Evolutionary conservation across 2,329 filamentous ascomycete genomes (phyloP), one percentile per base, ranked within the genome.

Genomic region (Cytospora piceae): DNA sequence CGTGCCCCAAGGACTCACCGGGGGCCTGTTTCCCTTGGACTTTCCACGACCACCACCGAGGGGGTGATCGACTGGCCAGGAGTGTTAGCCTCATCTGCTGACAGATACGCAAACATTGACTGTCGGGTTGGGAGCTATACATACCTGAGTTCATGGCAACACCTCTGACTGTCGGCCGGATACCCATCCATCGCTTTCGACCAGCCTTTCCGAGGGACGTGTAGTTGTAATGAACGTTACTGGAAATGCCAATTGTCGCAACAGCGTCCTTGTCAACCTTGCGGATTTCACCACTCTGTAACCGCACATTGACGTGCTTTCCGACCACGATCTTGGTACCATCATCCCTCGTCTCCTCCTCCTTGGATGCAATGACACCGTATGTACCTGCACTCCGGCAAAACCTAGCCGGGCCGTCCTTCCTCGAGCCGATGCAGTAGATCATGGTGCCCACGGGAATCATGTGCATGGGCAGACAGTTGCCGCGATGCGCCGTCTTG

Each of bases 21-120:
- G 95, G 76, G 96, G 85, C 68, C 94, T 88, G 76, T 97, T 97
- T 87, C 95, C 93, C 92, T 99, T 99, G 65, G 93, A 97, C 82
- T 99, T 99, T 82, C 95, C 95, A 85, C 96, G 88, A 80, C 95
- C 95, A 91, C 95, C 95, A 86, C 95, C 95, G 78, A 99, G 95
- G 74, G 95, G 95, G 85, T 99, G 95, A 75, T 99, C 95, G 73
- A 89, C 91, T 88, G 73, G 54, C 68, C 14, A 59, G 15, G 20
- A 34, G n/a, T 22, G 20, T 71, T 57, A 72, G 66, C 49, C 15
- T 15, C 46, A 24, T 12, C 7, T 46, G 39, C 15, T 22, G 24
- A 15, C 12, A 27, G 49, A 37, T 24, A 53, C 20, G 20, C 22
- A 37, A 24, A 1, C 32, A 34, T 22, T 14, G 14, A 5, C 24